These are phyloP conservation scores for Carallia pectinifolia DNA, from an alignment of 345 rosid genomes.

Conservation along the genomic window DNA sequence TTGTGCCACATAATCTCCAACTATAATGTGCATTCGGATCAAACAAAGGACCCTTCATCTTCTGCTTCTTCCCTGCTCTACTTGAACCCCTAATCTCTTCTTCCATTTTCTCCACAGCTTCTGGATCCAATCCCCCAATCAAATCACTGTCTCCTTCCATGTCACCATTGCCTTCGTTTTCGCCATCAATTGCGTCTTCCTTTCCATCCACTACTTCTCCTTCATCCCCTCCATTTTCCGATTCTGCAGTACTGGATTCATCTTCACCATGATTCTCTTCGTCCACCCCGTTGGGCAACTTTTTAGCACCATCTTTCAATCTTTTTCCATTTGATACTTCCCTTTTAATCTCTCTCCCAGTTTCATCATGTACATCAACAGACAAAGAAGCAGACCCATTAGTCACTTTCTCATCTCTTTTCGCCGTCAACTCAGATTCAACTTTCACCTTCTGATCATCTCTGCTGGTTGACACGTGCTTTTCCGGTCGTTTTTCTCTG, in stretches of 20 bases:
- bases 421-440: slow-evolving; percentile 35
- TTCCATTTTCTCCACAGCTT: slow-evolving; percentile 43
- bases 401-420: slow-evolving; percentile 38
- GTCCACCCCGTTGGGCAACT: slow-evolving; percentile 34
- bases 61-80: slow-evolving; percentile 42
- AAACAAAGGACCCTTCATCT: slow-evolving; percentile 79
- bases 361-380: slow-evolving; percentile 43
- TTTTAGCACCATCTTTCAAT: slow-evolving; percentile 28
- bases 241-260: slow-evolving; percentile 47
- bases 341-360: slow-evolving; percentile 43
- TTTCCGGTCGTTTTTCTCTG: slow-evolving; percentile 24
- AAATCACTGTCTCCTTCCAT: slow-evolving; percentile 42
- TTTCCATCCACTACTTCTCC: slow-evolving; percentile 51
- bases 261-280: slow-evolving; percentile 41
- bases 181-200: slow-evolving; percentile 46
- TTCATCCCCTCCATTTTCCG: slow-evolving; percentile 39
- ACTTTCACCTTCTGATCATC: slow-evolving; percentile 26
- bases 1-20: slow-evolving; percentile 82
- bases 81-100: slow-evolving; percentile 36
- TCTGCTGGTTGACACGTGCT: slow-evolving; percentile 28
- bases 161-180: slow-evolving; percentile 44
- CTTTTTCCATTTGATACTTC: slow-evolving; percentile 34
- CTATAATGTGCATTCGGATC: slow-evolving; percentile 76
- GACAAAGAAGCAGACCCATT: slow-evolving; percentile 40
- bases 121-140: slow-evolving; percentile 45